These are phyloP conservation scores for Schwanniomyces polymorphus DNA, from an alignment of 805 yeast genomes.

Conservation along the genomic window DNA sequence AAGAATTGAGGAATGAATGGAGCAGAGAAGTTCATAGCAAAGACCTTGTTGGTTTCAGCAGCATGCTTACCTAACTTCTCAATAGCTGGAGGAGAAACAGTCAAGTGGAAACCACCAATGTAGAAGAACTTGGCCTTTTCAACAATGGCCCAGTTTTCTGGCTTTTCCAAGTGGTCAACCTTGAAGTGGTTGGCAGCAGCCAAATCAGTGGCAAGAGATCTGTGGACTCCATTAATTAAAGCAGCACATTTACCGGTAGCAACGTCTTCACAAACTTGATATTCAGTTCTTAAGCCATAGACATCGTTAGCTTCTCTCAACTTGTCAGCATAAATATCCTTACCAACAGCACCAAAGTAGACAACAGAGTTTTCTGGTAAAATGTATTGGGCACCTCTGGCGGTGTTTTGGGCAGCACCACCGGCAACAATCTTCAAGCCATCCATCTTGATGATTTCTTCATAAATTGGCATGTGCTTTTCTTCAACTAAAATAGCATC, in stretches of 20 bases:
- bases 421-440: slow-evolving; percentile 84
- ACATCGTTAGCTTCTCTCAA: slow-evolving; percentile 77
- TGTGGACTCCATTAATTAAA: slow-evolving; percentile 78
- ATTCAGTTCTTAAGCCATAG: slow-evolving; percentile 86
- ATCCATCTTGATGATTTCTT: slow-evolving; percentile 64
- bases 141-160: slow-evolving; percentile 87
- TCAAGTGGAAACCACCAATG: slow-evolving; percentile 99
- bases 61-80: slow-evolving; percentile 89
- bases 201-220: slow-evolving; percentile 93
- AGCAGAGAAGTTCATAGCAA: slow-evolving; percentile 87
- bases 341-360: slow-evolving; percentile 95
- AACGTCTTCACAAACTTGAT: slow-evolving; percentile 72
- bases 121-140: slow-evolving; percentile 80
- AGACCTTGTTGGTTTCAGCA: slow-evolving; percentile 72
- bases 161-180: slow-evolving; percentile 79
- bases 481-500: slow-evolving; percentile 91
- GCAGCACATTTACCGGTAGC: slow-evolving; percentile 99
- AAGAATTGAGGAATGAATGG: slow-evolving; percentile 96
- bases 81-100: slow-evolving; percentile 96
- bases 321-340: slow-evolving; percentile 82
- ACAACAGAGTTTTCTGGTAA: slow-evolving; percentile 80
- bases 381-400: slow-evolving; percentile 95
- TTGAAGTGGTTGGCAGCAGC: slow-evolving; percentile 98
- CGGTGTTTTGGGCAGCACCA: slow-evolving; percentile 99
- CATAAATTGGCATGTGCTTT: slow-evolving; percentile 81